phyloP scores from a whole-genome alignment of 192 early-diverging fungal species.

The Pilobolus umbonatus region DNA sequence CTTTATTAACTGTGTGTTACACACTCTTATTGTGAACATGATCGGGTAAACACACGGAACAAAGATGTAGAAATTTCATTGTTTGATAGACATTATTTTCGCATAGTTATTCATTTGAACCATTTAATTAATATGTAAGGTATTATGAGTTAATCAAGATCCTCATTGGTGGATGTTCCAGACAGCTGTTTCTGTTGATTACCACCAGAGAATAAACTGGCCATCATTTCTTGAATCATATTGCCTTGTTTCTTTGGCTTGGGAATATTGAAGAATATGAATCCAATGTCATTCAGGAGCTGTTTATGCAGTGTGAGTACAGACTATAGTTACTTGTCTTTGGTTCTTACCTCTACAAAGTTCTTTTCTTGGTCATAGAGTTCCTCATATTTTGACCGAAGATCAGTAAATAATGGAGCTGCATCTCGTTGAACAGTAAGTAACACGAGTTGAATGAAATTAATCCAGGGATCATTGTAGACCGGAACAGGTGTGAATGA shows the following conservation, averaged over 20 bases:
- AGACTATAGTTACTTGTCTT: neutral
- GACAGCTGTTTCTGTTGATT: no score
- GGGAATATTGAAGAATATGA: conserved; percentile 43
- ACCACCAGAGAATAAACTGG: conserved; percentile 41
- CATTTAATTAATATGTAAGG: no score
- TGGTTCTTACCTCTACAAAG: conserved; percentile 36
- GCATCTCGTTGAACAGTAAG: conserved; percentile 62
- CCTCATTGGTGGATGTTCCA: no score
- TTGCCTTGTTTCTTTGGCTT: conserved; percentile 43
- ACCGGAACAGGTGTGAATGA: conserved; percentile 38
- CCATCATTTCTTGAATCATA: conserved; percentile 47
- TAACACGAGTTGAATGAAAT: conserved; percentile 64
- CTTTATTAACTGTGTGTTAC: no score
- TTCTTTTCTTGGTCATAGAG: conserved; percentile 20
- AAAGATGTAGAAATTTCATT: no score
- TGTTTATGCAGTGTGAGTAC: conserved; percentile 13
- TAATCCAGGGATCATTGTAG: conserved; percentile 47
- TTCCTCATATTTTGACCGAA: conserved; percentile 26
- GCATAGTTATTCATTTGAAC: no score
- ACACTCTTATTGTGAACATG: no score
- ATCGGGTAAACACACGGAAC: no score
- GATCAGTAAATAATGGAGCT: conserved; percentile 36
- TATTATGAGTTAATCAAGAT: no score
- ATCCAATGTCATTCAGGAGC: conserved; percentile 44
- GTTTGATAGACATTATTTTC: no score